phyloP scores from a whole-genome alignment of 2,329 filamentous ascomycete species.

The Microcyclospora tardicrescens region DNA sequence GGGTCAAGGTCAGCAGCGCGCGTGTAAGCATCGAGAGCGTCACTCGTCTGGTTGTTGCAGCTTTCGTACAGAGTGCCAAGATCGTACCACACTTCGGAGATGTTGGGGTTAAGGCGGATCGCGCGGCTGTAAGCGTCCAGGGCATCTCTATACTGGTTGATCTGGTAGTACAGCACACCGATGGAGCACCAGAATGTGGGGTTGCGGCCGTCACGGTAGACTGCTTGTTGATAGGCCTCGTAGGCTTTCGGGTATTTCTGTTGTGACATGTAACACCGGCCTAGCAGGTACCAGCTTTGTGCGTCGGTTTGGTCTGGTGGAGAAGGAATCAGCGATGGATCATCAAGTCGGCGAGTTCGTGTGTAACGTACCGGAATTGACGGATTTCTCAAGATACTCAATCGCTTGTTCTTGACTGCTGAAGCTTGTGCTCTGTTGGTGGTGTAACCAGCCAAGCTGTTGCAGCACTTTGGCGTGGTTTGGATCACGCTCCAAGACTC shows the following conservation, averaged over 20 bases:
- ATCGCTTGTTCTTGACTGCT: slow-evolving; percentile 91
- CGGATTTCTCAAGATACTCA: slow-evolving; percentile 93
- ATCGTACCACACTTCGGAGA: slow-evolving; percentile 99
- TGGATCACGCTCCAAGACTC: slow-evolving; percentile 85
- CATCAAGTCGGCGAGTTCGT: not conserved
- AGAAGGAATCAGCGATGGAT: slow-evolving; percentile 11
- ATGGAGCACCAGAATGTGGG: slow-evolving; percentile 99
- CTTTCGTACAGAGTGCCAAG: slow-evolving; percentile 96
- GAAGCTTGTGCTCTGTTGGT: slow-evolving; percentile 87
- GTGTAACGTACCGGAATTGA: slow-evolving; percentile 61
- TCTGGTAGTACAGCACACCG: slow-evolving; percentile 96
- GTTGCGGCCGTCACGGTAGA: slow-evolving; percentile 93
- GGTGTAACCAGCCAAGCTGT: slow-evolving; percentile 93
- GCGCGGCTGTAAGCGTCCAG: slow-evolving; percentile 94
- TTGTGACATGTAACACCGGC: slow-evolving; percentile 97
- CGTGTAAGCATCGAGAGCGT: slow-evolving; percentile 91
- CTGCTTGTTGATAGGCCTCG: slow-evolving; percentile 95
- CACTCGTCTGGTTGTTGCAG: slow-evolving; percentile 95
- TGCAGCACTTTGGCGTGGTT: slow-evolving; percentile 97
- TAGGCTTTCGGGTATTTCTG: slow-evolving; percentile 98
- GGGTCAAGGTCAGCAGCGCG: slow-evolving; percentile 91
- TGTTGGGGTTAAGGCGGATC: slow-evolving; percentile 92
- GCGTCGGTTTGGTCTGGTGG: slow-evolving; percentile 74
- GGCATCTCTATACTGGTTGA: slow-evolving; percentile 97
- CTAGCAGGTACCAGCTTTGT: slow-evolving; percentile 96